A percentile compares a stretch with the other conserved stretches of the same genome.
Evolutionary conservation across 2,329 filamentous ascomycete species (phyloP).

Genomic region (Beauveria medogensis): DNA sequence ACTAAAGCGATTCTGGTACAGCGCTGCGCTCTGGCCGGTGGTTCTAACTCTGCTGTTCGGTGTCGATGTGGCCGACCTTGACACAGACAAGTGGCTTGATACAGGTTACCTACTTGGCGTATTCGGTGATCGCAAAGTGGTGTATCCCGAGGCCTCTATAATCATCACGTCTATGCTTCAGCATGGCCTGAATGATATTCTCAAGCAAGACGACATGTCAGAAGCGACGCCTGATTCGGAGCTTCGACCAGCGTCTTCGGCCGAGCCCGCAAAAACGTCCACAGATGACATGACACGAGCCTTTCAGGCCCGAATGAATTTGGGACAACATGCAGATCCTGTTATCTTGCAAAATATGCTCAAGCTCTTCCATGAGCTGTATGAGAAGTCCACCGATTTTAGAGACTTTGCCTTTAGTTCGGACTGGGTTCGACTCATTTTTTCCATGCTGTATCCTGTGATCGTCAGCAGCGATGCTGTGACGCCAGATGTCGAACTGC

Average conservation of each 20-base stretch:
- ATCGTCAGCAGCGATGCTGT: slow-evolving; percentile 81
- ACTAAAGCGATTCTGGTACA: slow-evolving; percentile 81
- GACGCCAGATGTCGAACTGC: slow-evolving; percentile 76
- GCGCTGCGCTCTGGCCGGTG: slow-evolving; percentile 76
- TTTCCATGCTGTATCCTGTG: slow-evolving; percentile 77
- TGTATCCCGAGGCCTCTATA: slow-evolving; percentile 68
- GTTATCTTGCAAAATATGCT: slow-evolving; percentile 67
- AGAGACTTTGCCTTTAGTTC: slow-evolving; percentile 74
- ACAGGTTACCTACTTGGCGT: slow-evolving; percentile 64
- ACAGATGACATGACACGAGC: neutral
- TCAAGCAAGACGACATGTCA: slow-evolving; percentile 41
- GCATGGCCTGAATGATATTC: slow-evolving; percentile 65
- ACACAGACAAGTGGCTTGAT: slow-evolving; percentile 67
- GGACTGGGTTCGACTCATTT: slow-evolving; percentile 71
- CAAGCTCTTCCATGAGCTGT: slow-evolving; percentile 70
- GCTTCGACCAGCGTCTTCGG: neutral
- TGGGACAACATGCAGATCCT: slow-evolving; percentile 22
- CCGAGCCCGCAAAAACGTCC: neutral
- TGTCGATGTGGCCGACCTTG: slow-evolving; percentile 65
- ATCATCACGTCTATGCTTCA: slow-evolving; percentile 84
- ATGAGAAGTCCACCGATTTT: slow-evolving; percentile 68
- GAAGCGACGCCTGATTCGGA: neutral
- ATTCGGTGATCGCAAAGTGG: slow-evolving; percentile 61
- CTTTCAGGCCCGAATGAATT: slow-evolving; percentile 11
- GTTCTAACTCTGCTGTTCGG: slow-evolving; percentile 87